Evolutionary conservation across 2,329 filamentous ascomycete species (phyloP), one percentile per base, ranked within the genome.

Genomic region (Fusarium heterosporum): DNA sequence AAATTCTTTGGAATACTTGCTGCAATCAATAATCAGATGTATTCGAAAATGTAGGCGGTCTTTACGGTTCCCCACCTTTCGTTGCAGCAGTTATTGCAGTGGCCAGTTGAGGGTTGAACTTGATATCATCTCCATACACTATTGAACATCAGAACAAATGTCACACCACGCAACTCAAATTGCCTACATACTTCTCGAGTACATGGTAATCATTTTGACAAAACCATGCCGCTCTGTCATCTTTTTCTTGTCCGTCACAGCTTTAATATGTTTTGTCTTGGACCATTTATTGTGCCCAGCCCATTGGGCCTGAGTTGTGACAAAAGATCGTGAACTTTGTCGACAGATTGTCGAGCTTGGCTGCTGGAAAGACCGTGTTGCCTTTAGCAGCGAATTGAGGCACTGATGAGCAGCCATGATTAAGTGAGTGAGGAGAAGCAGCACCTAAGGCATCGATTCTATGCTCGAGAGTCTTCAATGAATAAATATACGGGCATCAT

Each of bases 261-360:
- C 93, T 79, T 99, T 99, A 78, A 96, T 93, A 78, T 98, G 96
- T 75, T 90, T 92, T 80, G 97, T 98, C 74, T 96, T 97, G 58
- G 93, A 93, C 96, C 96, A 99, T 77, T 93, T 91, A 78, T 90
- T 97, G 80, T 97, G 93, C 14, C 93, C 93, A 25, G 90, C 89
- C 62, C 80, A 78, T 14, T 79, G 74, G 9, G 72, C 58, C 10
- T 82, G 68, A 16, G 81, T 83, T 16, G 81, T 81, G 55, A 77
- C 77, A 61, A 90, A 83, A 34, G 77, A 73, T 53, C 85, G 84
- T 57, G 79, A 75, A 66, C 83, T 86, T 77, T 78, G 78, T 38
- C 77, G 78, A 68, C 85, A 88, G 67, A 84, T 60, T 48, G 26
- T 65, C 14, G 58, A 60, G 8, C n/a, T 61, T 62, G 47, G 29